Base-by-base conservation (phyloP, 202 grass and related monocot species). In the Musa balbisiana region DNA sequence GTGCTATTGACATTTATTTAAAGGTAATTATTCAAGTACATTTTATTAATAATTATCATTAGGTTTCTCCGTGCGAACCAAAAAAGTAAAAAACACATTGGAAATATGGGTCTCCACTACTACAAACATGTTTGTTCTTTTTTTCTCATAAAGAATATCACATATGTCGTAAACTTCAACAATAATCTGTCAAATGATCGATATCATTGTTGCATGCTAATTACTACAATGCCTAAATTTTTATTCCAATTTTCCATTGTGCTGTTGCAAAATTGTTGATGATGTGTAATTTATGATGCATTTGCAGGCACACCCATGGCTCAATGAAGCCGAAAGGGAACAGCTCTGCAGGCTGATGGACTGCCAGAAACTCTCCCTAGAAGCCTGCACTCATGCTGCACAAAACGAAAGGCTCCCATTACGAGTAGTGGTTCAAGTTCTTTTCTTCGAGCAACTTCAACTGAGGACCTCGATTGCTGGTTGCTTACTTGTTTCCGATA, bases 391-490 rank as follows among this genome's bases (percentile, higher is more conserved):
- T 52, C 74, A 76, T 52, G 74, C 74, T 12, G 59, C 74, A 51
- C 74, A 76, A 13, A 76, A 76, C 20, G 74, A 76, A 60, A 64
- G 74, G 49, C 74, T 76, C 3, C 74, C 74, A 11, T 20, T 76
- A 10, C 11, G 74, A 52, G 74, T 52, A 23, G 74, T 76, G 2
- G 74, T 76, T 22, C 74, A 76, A 65, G 74, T 76, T 10, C 74
- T 76, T 60, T 76, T 76, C 43, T 76, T 76, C 10, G 74, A 76
- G 43, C 74, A 76, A 52, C 74, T 76, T 76, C 74, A 65, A 20
- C 58, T 76, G 29, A 64, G 74, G 49, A 64, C 74, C 49, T 76
- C 59, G 10, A 76, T 76, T 16, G 60, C 74, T 12, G 74, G 74
- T 16, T 76, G 74, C 49, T 9, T 76, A 10, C 74, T 76, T 24